Percentiles rank a stretch among this genome's conserved stretches.
These are phyloP conservation scores for Helianthus annuus DNA, from an alignment of 129 eudicot genomes.

Conservation along the genomic window DNA sequence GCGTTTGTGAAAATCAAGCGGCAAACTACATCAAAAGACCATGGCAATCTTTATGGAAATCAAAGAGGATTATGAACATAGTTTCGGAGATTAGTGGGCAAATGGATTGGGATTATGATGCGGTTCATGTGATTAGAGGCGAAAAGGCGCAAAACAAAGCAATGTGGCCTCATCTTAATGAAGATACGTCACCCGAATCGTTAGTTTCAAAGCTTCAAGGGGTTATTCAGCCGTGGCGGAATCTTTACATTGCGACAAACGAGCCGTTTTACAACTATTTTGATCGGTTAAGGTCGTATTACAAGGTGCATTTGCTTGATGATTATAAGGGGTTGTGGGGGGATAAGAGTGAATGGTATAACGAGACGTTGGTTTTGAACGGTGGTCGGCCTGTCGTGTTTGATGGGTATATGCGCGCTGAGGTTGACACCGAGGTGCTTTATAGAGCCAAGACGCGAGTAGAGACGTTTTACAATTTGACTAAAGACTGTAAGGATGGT, in stretches of 20 bases:
- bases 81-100: slow-evolving; percentile 91
- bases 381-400: slow-evolving; percentile 60
- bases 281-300: slow-evolving; percentile 85
- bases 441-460: slow-evolving; percentile 83
- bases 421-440: slow-evolving; percentile 89
- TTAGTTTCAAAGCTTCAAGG: slow-evolving; percentile 72
- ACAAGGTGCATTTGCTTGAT: slow-evolving; percentile 88
- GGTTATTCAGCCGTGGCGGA: slow-evolving; percentile 77
- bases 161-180: slow-evolving; percentile 87
- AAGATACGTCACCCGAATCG: slow-evolving; percentile 92
- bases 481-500: slow-evolving; percentile 93
- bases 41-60: slow-evolving; percentile 91
- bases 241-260: slow-evolving; percentile 86
- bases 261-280: slow-evolving; percentile 85
- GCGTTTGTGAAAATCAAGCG: slow-evolving; percentile 87
- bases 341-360: slow-evolving; percentile 91
- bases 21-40: slow-evolving; percentile 77
- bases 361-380: slow-evolving; percentile 67
- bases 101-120: slow-evolving; percentile 99
- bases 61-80: slow-evolving; percentile 93
- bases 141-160: slow-evolving; percentile 78
- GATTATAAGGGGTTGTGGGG: slow-evolving; percentile 86
- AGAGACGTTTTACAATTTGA: slow-evolving; percentile 90
- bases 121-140: slow-evolving; percentile 94
- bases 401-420: slow-evolving; percentile 94